Evolutionary conservation across 2,329 filamentous ascomycete species (phyloP).

Genomic region (Graphiopsis chlorocephala): DNA sequence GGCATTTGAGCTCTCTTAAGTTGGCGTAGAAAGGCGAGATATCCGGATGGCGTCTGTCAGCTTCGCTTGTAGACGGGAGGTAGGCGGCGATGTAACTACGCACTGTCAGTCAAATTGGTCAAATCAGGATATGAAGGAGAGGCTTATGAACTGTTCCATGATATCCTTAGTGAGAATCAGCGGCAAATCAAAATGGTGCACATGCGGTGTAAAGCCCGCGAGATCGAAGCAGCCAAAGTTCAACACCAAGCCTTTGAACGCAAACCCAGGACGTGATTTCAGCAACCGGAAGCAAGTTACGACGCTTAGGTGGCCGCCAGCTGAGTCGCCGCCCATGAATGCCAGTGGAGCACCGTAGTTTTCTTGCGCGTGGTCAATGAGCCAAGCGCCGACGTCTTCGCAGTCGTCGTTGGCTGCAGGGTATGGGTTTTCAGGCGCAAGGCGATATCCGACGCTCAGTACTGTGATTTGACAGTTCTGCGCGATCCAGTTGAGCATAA

Average conservation of each 20-base stretch:
- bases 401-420: conserved; percentile 56
- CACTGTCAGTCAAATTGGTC: background rate
- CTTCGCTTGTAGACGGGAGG: conserved; percentile 41
- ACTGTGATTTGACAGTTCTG: conserved; percentile 49
- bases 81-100: conserved; percentile 45
- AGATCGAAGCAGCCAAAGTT: conserved; percentile 55
- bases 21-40: conserved; percentile 54
- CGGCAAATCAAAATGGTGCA: conserved; percentile 39
- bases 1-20: conserved; percentile 40
- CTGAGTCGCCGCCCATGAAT: conserved; percentile 50
- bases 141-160: conserved; percentile 38
- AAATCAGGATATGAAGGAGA: background rate
- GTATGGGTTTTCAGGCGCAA: conserved; percentile 59
- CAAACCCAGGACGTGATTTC: conserved; percentile 37
- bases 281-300: conserved; percentile 50
- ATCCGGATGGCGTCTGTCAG: conserved; percentile 43
- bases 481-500: conserved; percentile 50
- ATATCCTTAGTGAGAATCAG: conserved; percentile 48
- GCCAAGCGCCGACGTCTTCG: conserved; percentile 55
- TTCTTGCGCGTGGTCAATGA: conserved; percentile 47
- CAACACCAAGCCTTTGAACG: conserved; percentile 50
- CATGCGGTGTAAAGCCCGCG: conserved; percentile 42
- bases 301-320: conserved; percentile 51
- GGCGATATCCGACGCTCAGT: conserved; percentile 57
- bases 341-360: conserved; percentile 41